A percentile compares a stretch with the other conserved stretches of the same genome.
These are phyloP conservation scores for Nymphaea thermarum DNA, from an alignment of 164 flowering plant genomes.

Conservation along the genomic window DNA sequence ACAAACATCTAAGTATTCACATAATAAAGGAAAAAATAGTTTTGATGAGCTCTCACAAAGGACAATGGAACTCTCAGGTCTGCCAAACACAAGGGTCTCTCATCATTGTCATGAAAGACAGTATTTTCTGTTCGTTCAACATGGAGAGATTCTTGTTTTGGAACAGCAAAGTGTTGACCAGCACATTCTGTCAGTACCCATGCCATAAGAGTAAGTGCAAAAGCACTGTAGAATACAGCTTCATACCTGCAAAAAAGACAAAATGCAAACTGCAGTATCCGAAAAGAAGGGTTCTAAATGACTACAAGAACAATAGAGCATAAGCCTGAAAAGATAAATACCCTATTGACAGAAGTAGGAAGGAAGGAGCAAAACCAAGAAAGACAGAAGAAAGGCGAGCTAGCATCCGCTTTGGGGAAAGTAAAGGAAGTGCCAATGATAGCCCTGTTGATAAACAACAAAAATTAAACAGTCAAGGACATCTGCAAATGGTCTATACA, in stretches of 20 bases:
- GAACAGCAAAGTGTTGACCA: conserved; percentile 24
- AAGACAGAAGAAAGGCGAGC: conserved; percentile 78
- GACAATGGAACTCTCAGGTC: conserved; percentile 75
- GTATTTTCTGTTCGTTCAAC: conserved; percentile 16
- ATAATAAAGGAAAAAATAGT: too few relatives aligned
- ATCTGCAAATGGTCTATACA: too few relatives aligned
- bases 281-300: not conserved
- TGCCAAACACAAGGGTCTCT: conserved; percentile 54
- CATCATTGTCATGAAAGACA: conserved; percentile 20
- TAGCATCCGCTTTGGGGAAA: conserved; percentile 53
- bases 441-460: conserved; percentile 30
- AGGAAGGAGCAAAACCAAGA: conserved; percentile 93
- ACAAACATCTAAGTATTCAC: too few relatives aligned
- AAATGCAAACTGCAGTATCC: not conserved
- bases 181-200: conserved; percentile 82
- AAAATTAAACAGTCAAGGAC: not conserved
- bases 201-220: conserved; percentile 72
- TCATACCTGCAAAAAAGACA: conserved; percentile 59
- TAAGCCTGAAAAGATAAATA: conserved; percentile 16
- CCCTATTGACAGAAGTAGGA: conserved; percentile 92
- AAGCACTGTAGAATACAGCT: conserved; percentile 82
- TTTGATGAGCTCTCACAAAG: conserved; percentile 51
- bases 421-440: conserved; percentile 72
- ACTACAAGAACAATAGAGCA: too few relatives aligned
- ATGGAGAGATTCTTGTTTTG: conserved; percentile 18